Evolutionary conservation across 2,329 filamentous ascomycete genomes (phyloP).

Genomic region (Blumeriella jaapii): DNA sequence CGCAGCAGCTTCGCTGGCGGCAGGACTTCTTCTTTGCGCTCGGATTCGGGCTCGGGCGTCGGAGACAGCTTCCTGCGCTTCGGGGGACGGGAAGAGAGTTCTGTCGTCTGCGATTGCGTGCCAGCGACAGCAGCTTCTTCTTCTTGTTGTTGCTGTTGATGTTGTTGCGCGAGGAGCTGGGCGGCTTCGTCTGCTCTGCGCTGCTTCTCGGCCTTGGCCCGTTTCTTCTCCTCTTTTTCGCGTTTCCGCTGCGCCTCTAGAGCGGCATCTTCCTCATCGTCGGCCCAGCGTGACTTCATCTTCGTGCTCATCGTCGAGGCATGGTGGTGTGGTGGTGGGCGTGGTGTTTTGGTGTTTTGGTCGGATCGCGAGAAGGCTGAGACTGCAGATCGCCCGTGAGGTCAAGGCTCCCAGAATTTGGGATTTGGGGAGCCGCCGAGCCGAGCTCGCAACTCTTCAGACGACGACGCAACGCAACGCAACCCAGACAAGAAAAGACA

Average conservation of each 20-base stretch:
- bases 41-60: conserved; percentile 17
- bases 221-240: conserved; percentile 84
- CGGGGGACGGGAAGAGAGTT: conserved; percentile 39
- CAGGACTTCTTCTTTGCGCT: conserved; percentile 24
- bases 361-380: conserved; percentile 9
- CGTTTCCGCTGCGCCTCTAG: conserved; percentile 60
- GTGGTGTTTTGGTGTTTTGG: conserved; percentile 3
- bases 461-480: background rate
- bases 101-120: conserved; percentile 10
- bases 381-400: too few relatives aligned
- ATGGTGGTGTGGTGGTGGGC: conserved; percentile 7
- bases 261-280: conserved; percentile 69
- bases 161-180: conserved; percentile 11
- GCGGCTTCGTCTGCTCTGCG: conserved; percentile 45
- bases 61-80: conserved; percentile 47
- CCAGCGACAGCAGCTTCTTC: conserved; percentile 25
- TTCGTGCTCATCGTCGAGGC: conserved; percentile 23
- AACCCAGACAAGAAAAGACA: conserved; percentile 6
- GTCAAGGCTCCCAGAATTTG: conserved; percentile 2
- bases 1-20: conserved; percentile 50
- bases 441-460: too few relatives aligned
- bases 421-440: background rate
- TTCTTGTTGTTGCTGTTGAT: conserved; percentile 21
- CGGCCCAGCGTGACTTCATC: conserved; percentile 67
- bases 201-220: conserved; percentile 71